Conservation (phyloP, 2,329 filamentous ascomycete genomes). For the Arthrobotrys sphaeroides region DNA sequence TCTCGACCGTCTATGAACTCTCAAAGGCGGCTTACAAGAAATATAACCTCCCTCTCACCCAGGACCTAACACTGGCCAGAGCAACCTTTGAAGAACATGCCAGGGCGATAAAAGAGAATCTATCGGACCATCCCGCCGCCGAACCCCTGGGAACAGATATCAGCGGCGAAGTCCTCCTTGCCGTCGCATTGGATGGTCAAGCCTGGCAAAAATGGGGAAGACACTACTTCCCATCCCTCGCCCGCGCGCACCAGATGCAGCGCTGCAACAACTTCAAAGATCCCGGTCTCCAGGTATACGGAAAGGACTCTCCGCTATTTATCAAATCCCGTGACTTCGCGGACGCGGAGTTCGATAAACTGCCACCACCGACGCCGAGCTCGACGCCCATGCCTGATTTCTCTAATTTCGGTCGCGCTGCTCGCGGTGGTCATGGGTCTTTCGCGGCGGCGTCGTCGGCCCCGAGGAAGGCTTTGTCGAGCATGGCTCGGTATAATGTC, state of each 20-base stretch:
- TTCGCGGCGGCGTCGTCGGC: background rate
- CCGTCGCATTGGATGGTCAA: constrained; percentile 61
- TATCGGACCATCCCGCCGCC: constrained; percentile 59
- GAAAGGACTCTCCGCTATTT: constrained; percentile 67
- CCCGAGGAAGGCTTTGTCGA: constrained; percentile 4
- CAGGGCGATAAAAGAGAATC: constrained; percentile 3
- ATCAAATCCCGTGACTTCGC: constrained; percentile 65
- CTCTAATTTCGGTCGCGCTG: background rate
- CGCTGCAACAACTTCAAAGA: constrained; percentile 73
- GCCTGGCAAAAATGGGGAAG: constrained; percentile 66
- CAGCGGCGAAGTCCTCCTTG: constrained; percentile 63
- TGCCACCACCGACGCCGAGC: constrained; percentile 57
- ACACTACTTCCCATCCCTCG: constrained; percentile 69
- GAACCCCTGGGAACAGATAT: constrained; percentile 67
- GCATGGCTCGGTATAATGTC: constrained; percentile 65
- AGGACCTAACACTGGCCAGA: background rate
- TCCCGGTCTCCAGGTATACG: constrained; percentile 68
- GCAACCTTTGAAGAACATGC: constrained; percentile 24
- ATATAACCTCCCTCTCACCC: background rate
- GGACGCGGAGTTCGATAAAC: constrained; percentile 62
- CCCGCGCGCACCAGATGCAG: constrained; percentile 68
- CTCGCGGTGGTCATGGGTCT: background rate
- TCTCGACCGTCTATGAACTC: constrained; percentile 38
- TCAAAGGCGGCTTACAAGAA: constrained; percentile 50
- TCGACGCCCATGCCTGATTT: constrained; percentile 24